Evolutionary conservation across 2,329 filamentous ascomycete genomes (phyloP).

Genomic region (Colletotrichum sp.): DNA sequence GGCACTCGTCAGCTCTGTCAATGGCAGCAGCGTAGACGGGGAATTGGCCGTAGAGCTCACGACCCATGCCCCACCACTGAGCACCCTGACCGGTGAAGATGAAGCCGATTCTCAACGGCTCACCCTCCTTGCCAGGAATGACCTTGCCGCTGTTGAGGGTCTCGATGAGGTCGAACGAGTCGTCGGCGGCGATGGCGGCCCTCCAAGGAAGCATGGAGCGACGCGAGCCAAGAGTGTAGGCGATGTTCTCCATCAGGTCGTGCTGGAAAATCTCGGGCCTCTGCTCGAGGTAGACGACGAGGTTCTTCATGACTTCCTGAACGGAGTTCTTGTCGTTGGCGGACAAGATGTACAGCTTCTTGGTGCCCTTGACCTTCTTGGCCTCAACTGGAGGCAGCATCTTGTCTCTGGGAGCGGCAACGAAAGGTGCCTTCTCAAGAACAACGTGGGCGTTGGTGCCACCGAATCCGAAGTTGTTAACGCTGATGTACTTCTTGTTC

Average conservation of each 20-base stretch:
- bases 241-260: slow-evolving; percentile 37
- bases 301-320: slow-evolving; percentile 31
- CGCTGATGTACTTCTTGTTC: slow-evolving; percentile 53
- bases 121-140: slow-evolving; percentile 38
- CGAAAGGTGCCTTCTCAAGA: slow-evolving; percentile 41
- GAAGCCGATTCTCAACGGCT: slow-evolving; percentile 28
- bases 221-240: slow-evolving; percentile 20
- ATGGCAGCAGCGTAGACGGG: slow-evolving; percentile 39
- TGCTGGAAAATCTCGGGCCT: slow-evolving; percentile 47
- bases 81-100: slow-evolving; percentile 33
- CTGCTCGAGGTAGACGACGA: slow-evolving; percentile 44
- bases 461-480: slow-evolving; percentile 53
- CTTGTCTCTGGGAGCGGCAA: slow-evolving; percentile 19
- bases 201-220: slow-evolving; percentile 16
- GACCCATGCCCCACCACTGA: slow-evolving; percentile 28
- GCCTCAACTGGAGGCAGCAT: slow-evolving; percentile 8
- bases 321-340: slow-evolving; percentile 41
- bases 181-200: slow-evolving; percentile 31
- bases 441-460: slow-evolving; percentile 52
- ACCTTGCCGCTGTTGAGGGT: slow-evolving; percentile 41
- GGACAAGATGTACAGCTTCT: slow-evolving; percentile 48
- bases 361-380: slow-evolving; percentile 1
- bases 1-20: slow-evolving; percentile 32
- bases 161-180: slow-evolving; percentile 23
- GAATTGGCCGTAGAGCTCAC: slow-evolving; percentile 31